These are phyloP conservation scores for Xylaria telfairii DNA, from an alignment of 495 filamentous ascomycete genomes.

Conservation along the genomic window DNA sequence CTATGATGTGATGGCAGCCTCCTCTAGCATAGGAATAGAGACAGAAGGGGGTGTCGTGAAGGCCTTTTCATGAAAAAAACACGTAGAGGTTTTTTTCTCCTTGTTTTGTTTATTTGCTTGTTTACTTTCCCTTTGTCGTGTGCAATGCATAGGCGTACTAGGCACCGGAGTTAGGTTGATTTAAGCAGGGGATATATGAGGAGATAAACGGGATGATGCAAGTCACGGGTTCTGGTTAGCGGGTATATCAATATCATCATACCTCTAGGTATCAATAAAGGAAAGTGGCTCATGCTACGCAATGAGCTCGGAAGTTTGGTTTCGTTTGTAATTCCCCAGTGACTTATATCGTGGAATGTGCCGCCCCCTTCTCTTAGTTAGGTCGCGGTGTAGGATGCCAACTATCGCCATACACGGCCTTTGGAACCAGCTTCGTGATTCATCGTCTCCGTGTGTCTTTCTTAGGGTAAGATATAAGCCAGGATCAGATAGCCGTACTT, in stretches of 20 bases:
- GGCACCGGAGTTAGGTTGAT: not conserved
- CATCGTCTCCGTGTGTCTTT: not conserved
- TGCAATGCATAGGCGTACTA: not conserved
- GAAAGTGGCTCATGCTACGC: not conserved
- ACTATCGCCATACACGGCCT: not conserved
- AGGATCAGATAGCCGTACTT: not conserved
- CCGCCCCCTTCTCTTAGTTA: not conserved
- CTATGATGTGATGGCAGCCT: not conserved
- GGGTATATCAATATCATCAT: not conserved
- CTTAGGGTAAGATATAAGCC: not conserved
- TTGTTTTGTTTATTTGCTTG: not conserved
- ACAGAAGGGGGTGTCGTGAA: not conserved
- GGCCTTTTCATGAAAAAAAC: not conserved
- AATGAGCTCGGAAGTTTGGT: not conserved
- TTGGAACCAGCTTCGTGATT: not conserved
- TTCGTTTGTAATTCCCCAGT: not conserved
- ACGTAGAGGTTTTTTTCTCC: not conserved
- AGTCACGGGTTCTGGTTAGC: not conserved
- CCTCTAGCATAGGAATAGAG: not conserved
- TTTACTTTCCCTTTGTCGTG: not conserved
- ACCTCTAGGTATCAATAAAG: not conserved
- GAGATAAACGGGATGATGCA: not conserved
- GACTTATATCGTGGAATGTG: not conserved
- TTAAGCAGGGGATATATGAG: not conserved
- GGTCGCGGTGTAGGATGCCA: not conserved